These are phyloP conservation scores for Fusarium albidum DNA, from an alignment of 2,329 filamentous ascomycete species.

Conservation along the genomic window DNA sequence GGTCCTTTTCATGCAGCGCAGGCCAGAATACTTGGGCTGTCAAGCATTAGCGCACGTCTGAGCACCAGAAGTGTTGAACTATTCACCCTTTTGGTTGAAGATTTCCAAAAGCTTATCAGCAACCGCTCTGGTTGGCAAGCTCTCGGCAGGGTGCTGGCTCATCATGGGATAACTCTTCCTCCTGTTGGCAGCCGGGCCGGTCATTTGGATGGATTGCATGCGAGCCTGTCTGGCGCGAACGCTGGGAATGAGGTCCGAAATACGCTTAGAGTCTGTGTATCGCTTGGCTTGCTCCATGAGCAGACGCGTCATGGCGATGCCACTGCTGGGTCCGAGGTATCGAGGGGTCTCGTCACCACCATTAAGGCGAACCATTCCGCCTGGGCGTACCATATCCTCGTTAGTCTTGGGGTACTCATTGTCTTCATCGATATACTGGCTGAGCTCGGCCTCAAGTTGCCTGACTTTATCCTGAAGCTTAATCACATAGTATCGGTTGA, in stretches of 20 bases:
- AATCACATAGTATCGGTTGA: slow-evolving; percentile 91
- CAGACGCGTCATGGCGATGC: slow-evolving; percentile 91
- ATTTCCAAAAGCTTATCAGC: slow-evolving; percentile 83
- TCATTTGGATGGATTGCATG: slow-evolving; percentile 67
- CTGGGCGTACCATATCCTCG: slow-evolving; percentile 87
- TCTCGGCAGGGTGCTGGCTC: slow-evolving; percentile 81
- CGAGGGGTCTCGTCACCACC: slow-evolving; percentile 86
- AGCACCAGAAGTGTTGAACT: neutral
- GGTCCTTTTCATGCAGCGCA: slow-evolving; percentile 82
- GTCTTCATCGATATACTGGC: slow-evolving; percentile 80
- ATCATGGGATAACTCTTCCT: slow-evolving; percentile 93
- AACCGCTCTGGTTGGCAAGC: slow-evolving; percentile 76
- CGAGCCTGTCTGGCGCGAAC: slow-evolving; percentile 63
- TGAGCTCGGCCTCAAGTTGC: slow-evolving; percentile 81
- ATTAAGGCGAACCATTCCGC: slow-evolving; percentile 83
- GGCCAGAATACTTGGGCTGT: slow-evolving; percentile 89
- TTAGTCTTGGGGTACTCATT: slow-evolving; percentile 72
- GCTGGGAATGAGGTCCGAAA: slow-evolving; percentile 90
- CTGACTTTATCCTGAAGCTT: slow-evolving; percentile 88
- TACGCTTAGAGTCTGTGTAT: slow-evolving; percentile 88
- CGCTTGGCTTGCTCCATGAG: slow-evolving; percentile 97
- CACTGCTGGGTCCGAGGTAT: slow-evolving; percentile 92
- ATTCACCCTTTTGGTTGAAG: slow-evolving; percentile 82
- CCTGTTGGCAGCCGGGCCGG: slow-evolving; percentile 59
- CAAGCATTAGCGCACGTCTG: slow-evolving; percentile 20